Evolutionary conservation across 495 filamentous ascomycete species (phyloP).

Genomic region (Hypoxylon crocopeplum): DNA sequence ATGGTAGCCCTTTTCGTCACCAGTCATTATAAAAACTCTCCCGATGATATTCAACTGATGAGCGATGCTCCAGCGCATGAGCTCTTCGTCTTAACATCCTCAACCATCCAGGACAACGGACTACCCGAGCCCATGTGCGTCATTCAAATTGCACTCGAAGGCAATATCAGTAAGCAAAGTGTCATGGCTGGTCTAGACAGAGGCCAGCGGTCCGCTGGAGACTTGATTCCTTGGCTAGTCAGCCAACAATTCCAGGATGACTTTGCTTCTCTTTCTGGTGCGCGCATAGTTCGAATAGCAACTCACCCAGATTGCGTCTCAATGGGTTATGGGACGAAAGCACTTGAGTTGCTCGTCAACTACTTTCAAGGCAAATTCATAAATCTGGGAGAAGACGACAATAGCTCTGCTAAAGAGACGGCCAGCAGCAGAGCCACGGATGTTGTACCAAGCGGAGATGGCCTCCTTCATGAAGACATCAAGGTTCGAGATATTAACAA

Average conservation of each 20-base stretch:
- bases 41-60: constrained; percentile 97
- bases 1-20: constrained; percentile 99
- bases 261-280: constrained; percentile 92
- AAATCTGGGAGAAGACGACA: constrained; percentile 60
- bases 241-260: constrained; percentile 99
- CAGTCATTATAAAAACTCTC: constrained; percentile 97
- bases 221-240: constrained; percentile 97
- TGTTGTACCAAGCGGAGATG: constrained; percentile 29
- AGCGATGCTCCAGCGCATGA: constrained; percentile 97
- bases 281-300: constrained; percentile 91
- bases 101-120: constrained; percentile 77
- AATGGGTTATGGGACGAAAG: constrained; percentile 94
- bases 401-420: constrained; percentile 15
- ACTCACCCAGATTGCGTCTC: constrained; percentile 90
- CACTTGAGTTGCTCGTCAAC: constrained; percentile 82
- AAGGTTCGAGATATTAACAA: constrained; percentile 87
- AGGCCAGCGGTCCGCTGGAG: constrained; percentile 88
- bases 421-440: background rate
- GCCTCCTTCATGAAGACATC: constrained; percentile 85
- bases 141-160: constrained; percentile 93
- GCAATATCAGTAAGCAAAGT: constrained; percentile 90
- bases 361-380: constrained; percentile 97
- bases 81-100: constrained; percentile 92
- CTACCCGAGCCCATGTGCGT: constrained; percentile 94
- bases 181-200: constrained; percentile 88